Conservation (phyloP, 192 early-diverging fungal genomes). For the Entomortierella chlamydospora region DNA sequence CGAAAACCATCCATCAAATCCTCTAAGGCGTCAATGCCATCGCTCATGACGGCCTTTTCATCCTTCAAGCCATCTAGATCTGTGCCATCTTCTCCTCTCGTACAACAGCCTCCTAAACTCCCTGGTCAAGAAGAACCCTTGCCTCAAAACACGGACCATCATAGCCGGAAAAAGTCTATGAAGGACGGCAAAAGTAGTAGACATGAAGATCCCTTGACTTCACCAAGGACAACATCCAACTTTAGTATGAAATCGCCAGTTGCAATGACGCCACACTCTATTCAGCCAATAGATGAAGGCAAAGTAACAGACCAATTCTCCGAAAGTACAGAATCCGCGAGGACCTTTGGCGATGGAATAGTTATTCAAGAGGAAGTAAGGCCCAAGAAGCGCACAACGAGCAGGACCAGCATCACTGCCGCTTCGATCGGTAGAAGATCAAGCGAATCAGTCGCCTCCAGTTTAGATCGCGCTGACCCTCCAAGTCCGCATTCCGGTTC, state of each 20-base stretch:
- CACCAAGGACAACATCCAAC: constrained; percentile 12
- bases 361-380: constrained; percentile 36
- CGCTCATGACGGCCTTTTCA: constrained; percentile 50
- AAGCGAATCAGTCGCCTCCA: constrained; percentile 19
- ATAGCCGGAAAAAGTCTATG: neutral
- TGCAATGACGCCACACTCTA: constrained; percentile 17
- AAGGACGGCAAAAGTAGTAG: constrained; percentile 6
- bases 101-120: constrained; percentile 3
- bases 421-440: constrained; percentile 39
- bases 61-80: constrained; percentile 45
- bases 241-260: constrained; percentile 4
- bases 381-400: constrained; percentile 48
- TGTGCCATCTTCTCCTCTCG: constrained; percentile 31
- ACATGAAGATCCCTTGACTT: constrained; percentile 15
- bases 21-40: constrained; percentile 52
- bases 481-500: constrained; percentile 8
- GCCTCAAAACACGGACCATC: neutral
- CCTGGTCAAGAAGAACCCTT: neutral
- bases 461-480: constrained; percentile 23
- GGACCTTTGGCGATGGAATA: constrained; percentile 35
- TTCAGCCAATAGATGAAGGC: neutral
- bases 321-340: neutral
- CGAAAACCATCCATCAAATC: constrained; percentile 50
- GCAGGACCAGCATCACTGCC: constrained; percentile 50
- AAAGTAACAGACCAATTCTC: neutral